phyloP scores from a whole-genome alignment of 2,329 filamentous ascomycete genomes.

The Balansia obtecta region DNA sequence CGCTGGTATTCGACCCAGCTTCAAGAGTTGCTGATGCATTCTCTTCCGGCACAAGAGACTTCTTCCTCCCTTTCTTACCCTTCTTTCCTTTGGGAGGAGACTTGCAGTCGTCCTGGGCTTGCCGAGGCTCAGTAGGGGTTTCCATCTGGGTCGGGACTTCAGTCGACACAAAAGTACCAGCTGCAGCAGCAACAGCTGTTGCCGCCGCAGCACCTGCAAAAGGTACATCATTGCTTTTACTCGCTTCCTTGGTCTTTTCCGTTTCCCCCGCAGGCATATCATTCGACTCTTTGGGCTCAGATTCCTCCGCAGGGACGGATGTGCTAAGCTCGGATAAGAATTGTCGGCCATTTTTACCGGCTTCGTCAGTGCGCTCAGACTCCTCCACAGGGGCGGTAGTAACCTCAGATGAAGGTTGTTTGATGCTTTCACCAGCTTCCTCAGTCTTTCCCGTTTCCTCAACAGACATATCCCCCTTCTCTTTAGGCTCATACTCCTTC shows the following conservation, averaged over 20 bases:
- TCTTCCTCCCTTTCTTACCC: slow-evolving; percentile 10
- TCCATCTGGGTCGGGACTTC: slow-evolving; percentile 5
- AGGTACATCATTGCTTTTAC: slow-evolving; percentile 8
- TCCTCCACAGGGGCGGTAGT: no score
- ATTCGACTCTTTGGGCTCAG: slow-evolving; percentile 8
- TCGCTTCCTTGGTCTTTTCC: slow-evolving; percentile 11
- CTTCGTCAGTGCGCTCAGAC: no score
- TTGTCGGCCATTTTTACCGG: no score
- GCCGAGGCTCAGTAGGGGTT: slow-evolving; percentile 1
- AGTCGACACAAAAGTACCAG: neutral
- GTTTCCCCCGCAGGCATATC: slow-evolving; percentile 10
- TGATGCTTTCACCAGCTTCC: no score
- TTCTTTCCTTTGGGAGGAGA: slow-evolving; percentile 10
- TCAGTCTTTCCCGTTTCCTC: no score
- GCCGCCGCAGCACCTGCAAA: slow-evolving; percentile 2
- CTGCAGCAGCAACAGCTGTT: slow-evolving; percentile 4
- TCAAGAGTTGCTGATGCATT: neutral
- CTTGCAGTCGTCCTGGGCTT: slow-evolving; percentile 5
- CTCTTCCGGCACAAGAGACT: slow-evolving; percentile 5
- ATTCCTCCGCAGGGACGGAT: slow-evolving; percentile 4
- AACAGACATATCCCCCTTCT: no score
- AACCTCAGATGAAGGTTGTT: no score
- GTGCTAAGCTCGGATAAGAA: slow-evolving; percentile 1
- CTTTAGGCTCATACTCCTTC: no score
- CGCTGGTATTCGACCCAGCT: neutral